Base-by-base conservation (phyloP, 352 stramenopile species). In the Pythium angustatum region DNA sequence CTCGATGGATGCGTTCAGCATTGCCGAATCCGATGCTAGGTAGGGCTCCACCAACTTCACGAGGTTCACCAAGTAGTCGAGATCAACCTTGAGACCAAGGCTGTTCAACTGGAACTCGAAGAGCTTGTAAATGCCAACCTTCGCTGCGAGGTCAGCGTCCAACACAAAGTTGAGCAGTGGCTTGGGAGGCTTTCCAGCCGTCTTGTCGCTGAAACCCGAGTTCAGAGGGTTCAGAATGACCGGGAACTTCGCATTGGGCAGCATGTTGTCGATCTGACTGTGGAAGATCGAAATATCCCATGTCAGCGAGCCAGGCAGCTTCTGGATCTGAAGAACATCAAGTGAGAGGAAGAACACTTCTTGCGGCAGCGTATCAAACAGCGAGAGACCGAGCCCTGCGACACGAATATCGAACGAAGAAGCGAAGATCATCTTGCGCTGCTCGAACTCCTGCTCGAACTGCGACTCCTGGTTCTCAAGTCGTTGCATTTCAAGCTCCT, bases 191-290 rank as follows among this genome's bases (percentile, higher is more conserved):
- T 89, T 85, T 19, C 81, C 82, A 27, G 81, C 64, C 1, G 79
- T 76, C 62, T 81, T 90, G 61, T 88, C 82, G 72, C 83, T 93
- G 60, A 90, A 96, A 5, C 87, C 87, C 4, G 83, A 77, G 54
- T 90, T 83, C 5, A 90, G 71, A 4, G 85, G 87, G 69, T 91
- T 92, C 62, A 96, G 66, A 26, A 96, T 90, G 8, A 94, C 87
- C 9, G 87, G 83, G 69, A 93, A 96, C 58, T 90, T 89, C 2
- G 87, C 84, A 19, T 66, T 87, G 17, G 79, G 62, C 19, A 96
- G 69, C 87, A 96, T 96, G 68, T 96, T 91, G 56, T 96, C 87
- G 21, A 93, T 64, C 71, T 96, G 87, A 22, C 83, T 81, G 62
- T 94, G 83, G 50, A 93, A 81, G 26, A 96, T 71, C 10, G 83